phyloP scores from a whole-genome alignment of 176 grass and related monocot genomes.

The Calamus simplicifolius region DNA sequence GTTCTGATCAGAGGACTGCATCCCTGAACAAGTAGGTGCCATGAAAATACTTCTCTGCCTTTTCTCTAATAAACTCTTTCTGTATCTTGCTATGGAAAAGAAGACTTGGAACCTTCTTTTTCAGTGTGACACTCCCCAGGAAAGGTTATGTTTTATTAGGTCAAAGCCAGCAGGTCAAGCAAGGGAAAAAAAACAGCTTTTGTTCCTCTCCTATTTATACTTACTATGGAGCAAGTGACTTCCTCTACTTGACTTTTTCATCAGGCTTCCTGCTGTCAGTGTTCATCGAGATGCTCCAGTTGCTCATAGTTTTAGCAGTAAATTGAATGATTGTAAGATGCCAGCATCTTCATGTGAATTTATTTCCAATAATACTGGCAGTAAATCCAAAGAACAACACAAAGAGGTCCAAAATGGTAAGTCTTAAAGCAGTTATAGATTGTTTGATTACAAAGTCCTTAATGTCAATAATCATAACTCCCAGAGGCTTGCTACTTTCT shows the following conservation, averaged over 20 bases:
- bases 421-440: no score
- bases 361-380: slow-evolving; percentile 17
- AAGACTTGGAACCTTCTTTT: no score
- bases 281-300: slow-evolving; percentile 36
- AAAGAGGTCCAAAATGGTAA: slow-evolving; percentile 40
- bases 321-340: slow-evolving; percentile 29
- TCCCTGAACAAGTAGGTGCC: slow-evolving; percentile 13
- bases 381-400: slow-evolving; percentile 27
- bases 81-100: no score
- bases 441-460: no score
- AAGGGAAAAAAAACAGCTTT: no score
- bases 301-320: slow-evolving; percentile 27
- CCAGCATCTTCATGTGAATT: not conserved
- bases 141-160: no score
- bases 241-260: slow-evolving; percentile 1
- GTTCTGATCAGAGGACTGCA: slow-evolving; percentile 38
- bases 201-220: not conserved
- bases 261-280: slow-evolving; percentile 37
- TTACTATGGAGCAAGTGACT: slow-evolving; percentile 4
- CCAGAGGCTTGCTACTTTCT: no score
- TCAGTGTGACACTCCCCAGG: no score
- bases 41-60: no score
- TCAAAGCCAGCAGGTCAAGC: no score
- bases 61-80: no score
- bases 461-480: no score